Conservation (phyloP, 345 rosid genomes). For the Erodium maritimum region DNA sequence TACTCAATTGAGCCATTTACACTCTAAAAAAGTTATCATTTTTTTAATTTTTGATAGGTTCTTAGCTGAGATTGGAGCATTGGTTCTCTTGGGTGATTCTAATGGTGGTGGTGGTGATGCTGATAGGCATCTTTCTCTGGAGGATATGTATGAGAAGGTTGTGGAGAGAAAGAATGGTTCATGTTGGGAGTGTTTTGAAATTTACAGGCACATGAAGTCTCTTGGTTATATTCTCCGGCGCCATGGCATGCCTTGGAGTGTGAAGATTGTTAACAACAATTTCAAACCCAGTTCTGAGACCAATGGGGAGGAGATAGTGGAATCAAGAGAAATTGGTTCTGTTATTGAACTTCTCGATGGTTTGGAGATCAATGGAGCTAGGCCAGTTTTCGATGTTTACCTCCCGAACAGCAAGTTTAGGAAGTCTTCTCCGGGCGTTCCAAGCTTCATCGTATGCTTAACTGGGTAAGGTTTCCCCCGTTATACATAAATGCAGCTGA, state of each 20-base stretch:
- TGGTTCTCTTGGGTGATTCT: conserved; percentile 33
- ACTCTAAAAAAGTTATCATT: too few relatives aligned
- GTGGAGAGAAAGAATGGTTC: conserved; percentile 37
- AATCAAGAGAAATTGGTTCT: conserved; percentile 7
- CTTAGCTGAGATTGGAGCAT: conserved; percentile 69
- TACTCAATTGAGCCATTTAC: too few relatives aligned
- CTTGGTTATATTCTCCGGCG: conserved; percentile 66
- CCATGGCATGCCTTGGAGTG: conserved; percentile 56
- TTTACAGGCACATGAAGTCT: conserved; percentile 54
- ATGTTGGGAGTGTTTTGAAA: conserved; percentile 53
- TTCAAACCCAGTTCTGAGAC: conserved; percentile 1
- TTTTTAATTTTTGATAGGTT: conserved; percentile 27
- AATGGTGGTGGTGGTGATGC: too few relatives aligned
- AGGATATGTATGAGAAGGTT: conserved; percentile 41
- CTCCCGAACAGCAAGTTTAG: conserved; percentile 74
- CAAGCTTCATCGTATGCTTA: conserved; percentile 42
- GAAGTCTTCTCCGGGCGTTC: conserved; percentile 77
- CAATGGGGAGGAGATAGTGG: conserved; percentile 2
- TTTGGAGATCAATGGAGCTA: conserved; percentile 33
- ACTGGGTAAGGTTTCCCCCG: conserved; percentile 24
- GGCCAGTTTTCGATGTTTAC: conserved; percentile 52
- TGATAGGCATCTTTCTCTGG: conserved; percentile 25
- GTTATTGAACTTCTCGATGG: conserved; percentile 23
- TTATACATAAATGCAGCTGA: too few relatives aligned
- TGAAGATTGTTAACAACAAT: conserved; percentile 24